Evolutionary conservation across 2,329 filamentous ascomycete species (phyloP), one percentile per base, ranked within the genome.

Genomic region (Ceratocystis cacaofunesta): DNA sequence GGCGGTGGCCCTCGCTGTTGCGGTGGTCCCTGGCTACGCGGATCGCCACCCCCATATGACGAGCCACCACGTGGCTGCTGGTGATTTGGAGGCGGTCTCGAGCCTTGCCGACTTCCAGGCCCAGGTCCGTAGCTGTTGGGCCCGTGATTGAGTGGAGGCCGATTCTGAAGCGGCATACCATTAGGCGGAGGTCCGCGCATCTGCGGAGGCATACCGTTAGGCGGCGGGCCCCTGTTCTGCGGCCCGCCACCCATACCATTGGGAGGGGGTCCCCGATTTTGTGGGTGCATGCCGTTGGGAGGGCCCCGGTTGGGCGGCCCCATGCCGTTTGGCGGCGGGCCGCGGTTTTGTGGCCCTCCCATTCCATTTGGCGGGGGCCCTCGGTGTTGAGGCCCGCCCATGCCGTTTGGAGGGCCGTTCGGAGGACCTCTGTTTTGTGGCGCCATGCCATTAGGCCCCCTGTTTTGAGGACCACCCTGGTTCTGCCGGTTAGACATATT

Each of bases 401-500:
- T 62, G 55, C 52, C 41, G 12, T 41, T 41, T 22, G 64, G 64
- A 22, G 64, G 64, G 30, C 36, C 22, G 15, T 46, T 46, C 12
- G 30, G 36, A 8, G 28, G 28, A 19, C 48, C 48, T 52, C 48
- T 52, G 48, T 52, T 52, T 3, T 52, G 22, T 22, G n/a, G 48
- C n/a, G 48, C 36, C n/a, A 52, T 52, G 12, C 48, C 48, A 12
- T 52, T 52, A 25, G 64, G 44, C 1, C 64, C 64, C 8, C 58
- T 28, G 19, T 63, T 63, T 32, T 66, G 64, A 36, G 43, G 63
- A n/a, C 55, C 55, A 15, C 63, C 41, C 22, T 46, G 8, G 7
- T 46, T 62, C 46, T 60, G 48, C 5, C 30, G 28, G 30, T 64
- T 62, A 55, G 63, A 30, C 28, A 64, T 87, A 41, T 84, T 85